phyloP scores from a whole-genome alignment of 2,329 filamentous ascomycete species.

The Emericellopsis cladophorae region DNA sequence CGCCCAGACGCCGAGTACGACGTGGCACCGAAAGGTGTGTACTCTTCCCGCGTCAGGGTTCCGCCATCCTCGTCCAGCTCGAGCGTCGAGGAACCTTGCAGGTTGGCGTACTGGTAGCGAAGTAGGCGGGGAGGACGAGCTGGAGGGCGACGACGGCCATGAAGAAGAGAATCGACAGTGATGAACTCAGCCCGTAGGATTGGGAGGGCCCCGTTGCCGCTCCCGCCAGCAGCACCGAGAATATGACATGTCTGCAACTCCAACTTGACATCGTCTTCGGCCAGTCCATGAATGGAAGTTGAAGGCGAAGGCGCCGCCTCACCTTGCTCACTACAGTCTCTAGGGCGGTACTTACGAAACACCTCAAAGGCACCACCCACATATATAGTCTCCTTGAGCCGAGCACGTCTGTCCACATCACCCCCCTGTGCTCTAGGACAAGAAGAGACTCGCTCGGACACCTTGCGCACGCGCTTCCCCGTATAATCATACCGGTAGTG shows the following conservation, averaged over 20 bases:
- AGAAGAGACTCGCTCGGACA: constrained; percentile 1
- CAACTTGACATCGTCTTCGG: too few species aligned
- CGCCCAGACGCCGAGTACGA: constrained; percentile 2
- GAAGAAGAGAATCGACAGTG: too few species aligned
- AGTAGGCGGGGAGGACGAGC: not conserved
- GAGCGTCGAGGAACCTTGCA: constrained; percentile 1
- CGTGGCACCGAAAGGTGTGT: constrained; percentile 13
- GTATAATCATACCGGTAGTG: constrained; percentile 5
- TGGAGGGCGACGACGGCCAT: too few species aligned
- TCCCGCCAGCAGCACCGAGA: not conserved
- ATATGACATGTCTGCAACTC: not conserved
- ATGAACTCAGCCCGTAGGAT: too few species aligned
- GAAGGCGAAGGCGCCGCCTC: not conserved
- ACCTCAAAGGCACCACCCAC: constrained; percentile 1
- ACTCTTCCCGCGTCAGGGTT: constrained; percentile 17
- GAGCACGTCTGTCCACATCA: too few species aligned
- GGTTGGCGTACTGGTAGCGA: not conserved
- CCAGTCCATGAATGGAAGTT: too few species aligned
- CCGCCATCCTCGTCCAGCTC: constrained; percentile 12
- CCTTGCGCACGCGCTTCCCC: constrained; percentile 4
- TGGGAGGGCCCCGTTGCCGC: not conserved
- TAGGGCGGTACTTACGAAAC: not conserved
- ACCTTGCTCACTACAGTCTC: not conserved
- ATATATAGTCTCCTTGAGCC: constrained; percentile 4
- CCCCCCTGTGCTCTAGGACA: not conserved